Evolutionary conservation across 2,329 filamentous ascomycete genomes (phyloP), one percentile per base, ranked within the genome.

Genomic region (Neonectria hederae): DNA sequence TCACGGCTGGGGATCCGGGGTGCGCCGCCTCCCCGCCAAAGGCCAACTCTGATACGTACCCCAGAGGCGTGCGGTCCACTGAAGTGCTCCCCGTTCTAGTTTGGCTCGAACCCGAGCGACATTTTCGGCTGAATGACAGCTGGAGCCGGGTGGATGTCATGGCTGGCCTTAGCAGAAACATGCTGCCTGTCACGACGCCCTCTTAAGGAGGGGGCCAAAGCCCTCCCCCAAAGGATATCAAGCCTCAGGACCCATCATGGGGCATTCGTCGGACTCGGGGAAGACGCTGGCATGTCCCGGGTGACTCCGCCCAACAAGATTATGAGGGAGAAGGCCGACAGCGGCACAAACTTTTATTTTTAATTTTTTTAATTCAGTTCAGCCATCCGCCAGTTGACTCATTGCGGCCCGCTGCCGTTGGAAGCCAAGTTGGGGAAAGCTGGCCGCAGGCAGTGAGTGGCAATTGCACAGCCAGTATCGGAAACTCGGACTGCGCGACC

Each of bases 1-100:
- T 67, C 56, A 45, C 62, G 62, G 66, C 51, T 48, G 70, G 55
- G 65, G 71, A 73, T 73, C 71, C 69, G 71, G 71, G 70, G 70
- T 70, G 60, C 63, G 61, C 63, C 67, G 59, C 63, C 63, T 66
- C 59, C 51, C 57, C 62, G 45, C 62, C 63, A 54, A 66, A 64
- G 45, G 38, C 51, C 46, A 63, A 63, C 64, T 58, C 22, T 59
- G 54, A 61, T 60, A 61, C n/a, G 35, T n/a, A 4, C 35, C 53
- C 42, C 32, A 52, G 63, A 60, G 70, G 59, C 58, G 62, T 45
- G 70, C 59, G 43, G 63, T 26, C 61, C 45, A 65, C 62, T 54
- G 67, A 55, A 51, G 22, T 62, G 62, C 61, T 62, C 26, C 67
- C 59, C 51, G 46, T 69, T 66, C 54, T 38, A 68, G 64, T 59